Conservation (phyloP, 2,329 filamentous ascomycete species). For the Aspergillus flavus region DNA sequence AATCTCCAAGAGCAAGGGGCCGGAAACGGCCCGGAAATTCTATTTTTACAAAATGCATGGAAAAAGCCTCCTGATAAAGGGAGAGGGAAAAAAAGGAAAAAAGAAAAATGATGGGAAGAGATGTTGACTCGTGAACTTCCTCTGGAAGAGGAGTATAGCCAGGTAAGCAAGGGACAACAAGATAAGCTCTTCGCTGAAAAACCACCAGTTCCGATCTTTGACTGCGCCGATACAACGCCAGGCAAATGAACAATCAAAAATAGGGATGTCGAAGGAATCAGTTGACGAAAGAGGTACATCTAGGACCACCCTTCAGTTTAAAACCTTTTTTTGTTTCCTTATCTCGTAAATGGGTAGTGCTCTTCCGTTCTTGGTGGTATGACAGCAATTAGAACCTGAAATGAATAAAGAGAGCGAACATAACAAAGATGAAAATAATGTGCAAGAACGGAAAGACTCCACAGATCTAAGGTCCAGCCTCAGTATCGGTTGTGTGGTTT, state of each 20-base stretch:
- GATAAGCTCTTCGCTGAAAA: constrained; percentile 29
- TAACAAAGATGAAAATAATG: constrained; percentile 33
- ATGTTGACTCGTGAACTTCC: constrained; percentile 16
- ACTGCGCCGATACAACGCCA: constrained; percentile 42
- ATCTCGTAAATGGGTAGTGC: constrained; percentile 11
- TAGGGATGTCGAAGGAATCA: constrained; percentile 28
- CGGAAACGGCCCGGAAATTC: constrained; percentile 33
- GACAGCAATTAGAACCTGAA: constrained; percentile 12
- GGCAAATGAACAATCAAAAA: constrained; percentile 37
- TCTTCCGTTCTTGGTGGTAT: constrained; percentile 11
- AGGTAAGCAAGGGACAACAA: constrained; percentile 19
- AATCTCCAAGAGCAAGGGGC: constrained; percentile 35
- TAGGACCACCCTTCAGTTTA: constrained; percentile 8
- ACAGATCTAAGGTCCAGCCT: constrained; percentile 40
- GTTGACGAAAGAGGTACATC: constrained; percentile 19
- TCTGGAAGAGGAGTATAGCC: constrained; percentile 12
- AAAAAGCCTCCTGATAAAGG: constrained; percentile 16
- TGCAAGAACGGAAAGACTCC: constrained; percentile 38
- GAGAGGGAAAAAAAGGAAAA: constrained; percentile 7
- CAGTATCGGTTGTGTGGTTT: constrained; percentile 27
- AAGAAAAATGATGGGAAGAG: constrained; percentile 17
- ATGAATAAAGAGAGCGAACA: constrained; percentile 18
- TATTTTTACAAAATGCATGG: constrained; percentile 42
- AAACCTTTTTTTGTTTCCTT: constrained; percentile 9
- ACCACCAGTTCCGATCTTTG: constrained; percentile 32